phyloP scores from a whole-genome alignment of 108 stramenopile species.

The Nannochloropsis gaditana region DNA sequence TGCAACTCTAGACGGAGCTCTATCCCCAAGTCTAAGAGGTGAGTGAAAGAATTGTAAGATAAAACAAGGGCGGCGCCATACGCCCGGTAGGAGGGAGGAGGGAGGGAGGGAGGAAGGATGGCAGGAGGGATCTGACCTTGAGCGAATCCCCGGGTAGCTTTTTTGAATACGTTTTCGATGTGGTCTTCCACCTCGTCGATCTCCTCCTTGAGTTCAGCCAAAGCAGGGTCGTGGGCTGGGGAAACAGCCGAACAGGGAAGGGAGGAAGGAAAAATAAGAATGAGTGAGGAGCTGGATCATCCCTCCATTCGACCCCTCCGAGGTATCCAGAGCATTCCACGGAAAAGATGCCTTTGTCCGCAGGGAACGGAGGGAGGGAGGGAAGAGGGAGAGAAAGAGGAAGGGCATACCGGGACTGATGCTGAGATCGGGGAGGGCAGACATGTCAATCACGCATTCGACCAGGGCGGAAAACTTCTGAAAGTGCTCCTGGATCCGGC shows the following conservation, averaged over 20 bases:
- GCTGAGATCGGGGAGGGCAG: slow-evolving; percentile 63
- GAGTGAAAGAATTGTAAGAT: not conserved
- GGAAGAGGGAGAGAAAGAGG: not conserved
- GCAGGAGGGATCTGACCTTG: not conserved
- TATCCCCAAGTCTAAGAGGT: too few species aligned
- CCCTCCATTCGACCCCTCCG: not conserved
- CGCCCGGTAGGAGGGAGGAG: slow-evolving; percentile 17
- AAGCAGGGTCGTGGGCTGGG: slow-evolving; percentile 54
- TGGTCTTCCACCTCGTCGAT: slow-evolving; percentile 62
- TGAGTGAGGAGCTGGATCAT: not conserved
- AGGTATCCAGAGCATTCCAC: not conserved
- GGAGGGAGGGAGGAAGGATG: not conserved
- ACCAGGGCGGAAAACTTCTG: slow-evolving; percentile 36
- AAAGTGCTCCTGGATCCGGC: not conserved
- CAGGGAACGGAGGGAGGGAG: not conserved
- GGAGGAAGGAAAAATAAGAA: not conserved
- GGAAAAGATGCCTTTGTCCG: not conserved
- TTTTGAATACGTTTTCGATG: slow-evolving; percentile 60
- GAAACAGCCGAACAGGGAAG: not conserved
- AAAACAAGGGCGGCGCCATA: not conserved
- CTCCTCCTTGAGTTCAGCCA: slow-evolving; percentile 64
- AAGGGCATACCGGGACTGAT: slow-evolving; percentile 50
- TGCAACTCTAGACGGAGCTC: too few species aligned
- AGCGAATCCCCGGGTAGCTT: slow-evolving; percentile 38
- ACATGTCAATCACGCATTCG: slow-evolving; percentile 46